Base-by-base conservation (phyloP, 257 asterid species). In the Rauvolfia tetraphylla region DNA sequence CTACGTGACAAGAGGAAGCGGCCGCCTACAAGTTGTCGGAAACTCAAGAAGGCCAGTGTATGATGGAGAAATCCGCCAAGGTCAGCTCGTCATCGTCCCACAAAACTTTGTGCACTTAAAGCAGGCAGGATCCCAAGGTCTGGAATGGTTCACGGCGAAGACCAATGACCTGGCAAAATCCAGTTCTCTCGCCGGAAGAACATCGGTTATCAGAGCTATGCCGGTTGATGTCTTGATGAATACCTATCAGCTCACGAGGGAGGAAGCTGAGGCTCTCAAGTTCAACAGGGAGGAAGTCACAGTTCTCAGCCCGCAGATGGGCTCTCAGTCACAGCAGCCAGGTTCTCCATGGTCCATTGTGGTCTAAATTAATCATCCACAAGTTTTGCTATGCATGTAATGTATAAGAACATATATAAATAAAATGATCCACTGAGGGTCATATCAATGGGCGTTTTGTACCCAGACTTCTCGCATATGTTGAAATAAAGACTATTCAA, bases 91-190 rank as follows among this genome's bases (percentile, higher is more conserved):
- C 5, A 81, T 90, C 18, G 84, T 90, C 34, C 94, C 96, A 27
- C 96, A 90, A 7, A 87, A 89, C 81, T 89, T 61, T 25, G 89
- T 79, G 2, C 81, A 82, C 0, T 20, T 86, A 31, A 89, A 83
- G 80, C 76, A 76, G 78, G 96, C 96, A 0, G 86, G 83, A 22
- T 81, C 75, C 0, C 79, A 87, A 76, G 96, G 96, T 0, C 29
- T 85, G 46, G 94, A 90, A 71, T 90, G 87, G 91, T 81, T 89
- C 58, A 27, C 92, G 0, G 83, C 89, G 87, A 90, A 89, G 84
- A 90, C 96, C 0, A 89, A 85, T 29, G 91, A 89, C 76, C 79
- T 80, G 8, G 92, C 93, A 0, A 72, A 78, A 69, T 75, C 75
- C 1, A 86, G 69, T 81, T 81, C 84, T 15, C 76, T 90, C 2